Evolutionary conservation across 306 rosid species (phyloP).

Genomic region (Sicyos edulis): DNA sequence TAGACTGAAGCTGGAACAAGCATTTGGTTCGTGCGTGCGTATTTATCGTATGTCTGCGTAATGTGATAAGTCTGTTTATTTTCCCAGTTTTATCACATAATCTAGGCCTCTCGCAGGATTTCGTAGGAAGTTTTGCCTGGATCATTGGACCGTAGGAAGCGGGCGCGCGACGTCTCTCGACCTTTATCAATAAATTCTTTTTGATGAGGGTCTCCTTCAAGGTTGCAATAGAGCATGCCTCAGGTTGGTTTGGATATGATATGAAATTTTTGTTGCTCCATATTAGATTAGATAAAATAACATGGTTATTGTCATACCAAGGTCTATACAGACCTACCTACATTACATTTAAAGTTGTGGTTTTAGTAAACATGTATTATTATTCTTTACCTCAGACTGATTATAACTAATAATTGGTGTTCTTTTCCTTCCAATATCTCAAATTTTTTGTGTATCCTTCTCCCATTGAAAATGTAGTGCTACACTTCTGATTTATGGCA

Average conservation of each 20-base stretch:
- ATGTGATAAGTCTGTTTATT: not conserved
- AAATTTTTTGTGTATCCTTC: slow-evolving; percentile 7
- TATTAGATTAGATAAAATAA: slow-evolving; percentile 15
- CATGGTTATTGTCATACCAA: slow-evolving; percentile 20
- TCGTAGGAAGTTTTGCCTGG: slow-evolving; percentile 15
- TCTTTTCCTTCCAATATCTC: slow-evolving; percentile 7
- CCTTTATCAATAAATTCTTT: not conserved
- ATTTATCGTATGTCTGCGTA: too few relatives aligned
- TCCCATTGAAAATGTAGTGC: slow-evolving; percentile 12
- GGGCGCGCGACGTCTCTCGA: not conserved
- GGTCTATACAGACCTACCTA: slow-evolving; percentile 10
- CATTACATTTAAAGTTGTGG: slow-evolving; percentile 16
- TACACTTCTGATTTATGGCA: not conserved
- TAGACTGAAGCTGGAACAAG: too few relatives aligned
- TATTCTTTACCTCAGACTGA: slow-evolving; percentile 18
- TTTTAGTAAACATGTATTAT: slow-evolving; percentile 17
- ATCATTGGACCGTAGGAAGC: not conserved
- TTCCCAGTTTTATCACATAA: not conserved
- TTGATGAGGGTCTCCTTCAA: slow-evolving; percentile 11
- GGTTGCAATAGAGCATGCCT: slow-evolving; percentile 8
- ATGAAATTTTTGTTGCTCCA: slow-evolving; percentile 20
- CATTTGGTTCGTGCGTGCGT: too few relatives aligned
- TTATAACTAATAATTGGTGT: slow-evolving; percentile 7
- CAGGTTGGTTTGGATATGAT: slow-evolving; percentile 16
- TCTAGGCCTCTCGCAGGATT: not conserved